Evolutionary conservation across 2,329 filamentous ascomycete species (phyloP), one percentile per base, ranked within the genome.

Genomic region (Penicillium sclerotiorum): DNA sequence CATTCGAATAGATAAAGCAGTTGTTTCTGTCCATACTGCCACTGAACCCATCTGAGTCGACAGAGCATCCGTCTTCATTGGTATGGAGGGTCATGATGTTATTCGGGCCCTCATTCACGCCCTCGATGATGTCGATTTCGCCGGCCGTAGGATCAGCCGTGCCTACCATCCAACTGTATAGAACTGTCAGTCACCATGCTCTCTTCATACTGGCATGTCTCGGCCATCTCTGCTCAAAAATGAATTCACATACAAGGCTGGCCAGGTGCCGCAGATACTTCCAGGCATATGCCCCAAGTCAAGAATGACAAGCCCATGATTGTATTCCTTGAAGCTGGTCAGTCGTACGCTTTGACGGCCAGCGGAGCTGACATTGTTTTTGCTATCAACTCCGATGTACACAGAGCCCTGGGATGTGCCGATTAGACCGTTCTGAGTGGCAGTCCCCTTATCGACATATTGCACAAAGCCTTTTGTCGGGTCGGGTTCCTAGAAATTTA

Each of bases 51-150:
- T 68, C 65, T 61, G 76, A 77, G 55, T 66, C 65, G 61, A 89
- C 79, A 22, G 67, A 69, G 73, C 88, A 91, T 39, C 81, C 81
- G 2, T 45, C 43, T 0, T 75, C 56, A 8, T 71, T 69, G 1
- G 88, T 89, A 74, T 90, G 85, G 9, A 94, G 77, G 25, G 87
- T 86, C 70, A 91, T 77, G 36, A 77, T 69, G 67, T 88, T 82
- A 49, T 76, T 71, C 2, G 73, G 66, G 54, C 84, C 79, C 20
- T 76, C 73, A 73, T 90, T 89, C 59, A 90, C 85, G 30, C 87
- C 88, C 73, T 92, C 89, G 60, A 92, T 83, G 61, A 92, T 87
- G 68, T 93, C 89, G 61, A 93, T 88, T 72, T 92, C 89, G 38
- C 88, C 88, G 7, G 76, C 75, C 32, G 67, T 67, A 1, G 88